phyloP scores from a whole-genome alignment of 371 early-diverging fungal species.

The Apophysomyces variabilis region DNA sequence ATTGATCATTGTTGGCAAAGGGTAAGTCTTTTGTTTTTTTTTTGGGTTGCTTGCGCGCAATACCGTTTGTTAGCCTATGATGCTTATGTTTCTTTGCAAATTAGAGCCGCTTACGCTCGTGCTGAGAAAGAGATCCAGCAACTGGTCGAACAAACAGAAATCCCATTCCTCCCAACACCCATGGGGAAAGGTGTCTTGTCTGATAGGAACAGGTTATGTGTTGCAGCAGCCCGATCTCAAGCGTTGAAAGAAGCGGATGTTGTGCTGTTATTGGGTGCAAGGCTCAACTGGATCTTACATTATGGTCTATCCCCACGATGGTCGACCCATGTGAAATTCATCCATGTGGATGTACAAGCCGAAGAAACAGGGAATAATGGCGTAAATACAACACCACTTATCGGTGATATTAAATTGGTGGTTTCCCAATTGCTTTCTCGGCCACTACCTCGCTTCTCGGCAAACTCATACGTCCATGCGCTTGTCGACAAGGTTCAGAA shows the following conservation, averaged over 20 bases:
- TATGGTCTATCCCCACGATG: slow-evolving; percentile 73
- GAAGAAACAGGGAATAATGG: slow-evolving; percentile 70
- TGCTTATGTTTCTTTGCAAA: no score
- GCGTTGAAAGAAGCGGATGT: slow-evolving; percentile 77
- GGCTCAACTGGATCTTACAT: slow-evolving; percentile 84
- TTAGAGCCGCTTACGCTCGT: slow-evolving; percentile 30
- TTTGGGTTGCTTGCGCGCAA: slow-evolving; percentile 20
- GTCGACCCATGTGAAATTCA: slow-evolving; percentile 56
- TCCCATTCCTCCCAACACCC: slow-evolving; percentile 82
- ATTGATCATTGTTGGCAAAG: slow-evolving; percentile 79
- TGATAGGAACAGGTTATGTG: slow-evolving; percentile 67
- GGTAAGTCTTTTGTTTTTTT: slow-evolving; percentile 34
- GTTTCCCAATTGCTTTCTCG: slow-evolving; percentile 50
- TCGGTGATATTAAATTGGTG: slow-evolving; percentile 66
- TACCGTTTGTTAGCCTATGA: slow-evolving; percentile 56
- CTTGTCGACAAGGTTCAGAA: slow-evolving; percentile 44
- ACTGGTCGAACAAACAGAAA: slow-evolving; percentile 58
- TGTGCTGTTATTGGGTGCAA: slow-evolving; percentile 74
- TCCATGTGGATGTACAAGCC: slow-evolving; percentile 74
- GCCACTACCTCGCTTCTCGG: slow-evolving; percentile 18
- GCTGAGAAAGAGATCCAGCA: slow-evolving; percentile 65
- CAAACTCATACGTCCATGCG: slow-evolving; percentile 28
- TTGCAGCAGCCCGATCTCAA: slow-evolving; percentile 71
- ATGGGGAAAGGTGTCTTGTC: slow-evolving; percentile 83
- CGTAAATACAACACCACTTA: slow-evolving; percentile 55